phyloP scores from a whole-genome alignment of 768 basidiomycete genomes.

The Xerocomellus chrysenteron region DNA sequence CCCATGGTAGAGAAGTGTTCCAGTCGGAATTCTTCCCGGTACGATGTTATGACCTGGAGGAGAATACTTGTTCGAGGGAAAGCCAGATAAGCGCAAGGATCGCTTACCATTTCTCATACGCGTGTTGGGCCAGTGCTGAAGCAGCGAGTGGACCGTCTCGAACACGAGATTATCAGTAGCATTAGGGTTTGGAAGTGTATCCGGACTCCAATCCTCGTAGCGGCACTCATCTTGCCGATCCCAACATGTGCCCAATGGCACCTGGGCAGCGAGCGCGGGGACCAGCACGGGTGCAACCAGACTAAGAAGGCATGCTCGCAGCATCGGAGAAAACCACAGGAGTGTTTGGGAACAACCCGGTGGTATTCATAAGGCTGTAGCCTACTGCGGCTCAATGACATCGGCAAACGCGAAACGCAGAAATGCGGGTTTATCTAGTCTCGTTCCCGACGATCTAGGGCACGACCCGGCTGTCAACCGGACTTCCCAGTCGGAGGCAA shows the following conservation, averaged over 20 bases:
- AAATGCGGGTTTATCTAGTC: too few species aligned
- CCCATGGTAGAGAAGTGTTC: constrained; percentile 39
- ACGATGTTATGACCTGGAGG: constrained; percentile 24
- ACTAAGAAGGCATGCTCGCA: background rate
- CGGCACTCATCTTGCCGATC: background rate
- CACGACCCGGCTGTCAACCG: too few species aligned
- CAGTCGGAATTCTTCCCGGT: constrained; percentile 34
- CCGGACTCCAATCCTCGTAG: constrained; percentile 22
- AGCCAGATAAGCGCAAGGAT: constrained; percentile 4
- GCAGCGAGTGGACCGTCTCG: constrained; percentile 26
- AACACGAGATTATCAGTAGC: constrained; percentile 28
- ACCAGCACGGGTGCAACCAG: background rate
- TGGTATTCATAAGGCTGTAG: too few species aligned
- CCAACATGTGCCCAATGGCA: constrained; percentile 1
- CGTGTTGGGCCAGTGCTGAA: constrained; percentile 48
- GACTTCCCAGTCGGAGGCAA: too few species aligned
- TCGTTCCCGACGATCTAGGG: too few species aligned
- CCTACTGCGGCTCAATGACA: too few species aligned
- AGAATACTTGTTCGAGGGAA: constrained; percentile 11
- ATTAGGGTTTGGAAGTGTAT: constrained; percentile 22
- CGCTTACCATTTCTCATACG: constrained; percentile 44
- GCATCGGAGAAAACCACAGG: background rate
- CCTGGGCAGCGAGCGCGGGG: background rate
- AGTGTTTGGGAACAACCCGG: background rate
- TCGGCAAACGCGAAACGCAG: background rate